These are phyloP conservation scores for Eucalyptus fibrosa DNA, from an alignment of 345 rosid species.

Conservation along the genomic window DNA sequence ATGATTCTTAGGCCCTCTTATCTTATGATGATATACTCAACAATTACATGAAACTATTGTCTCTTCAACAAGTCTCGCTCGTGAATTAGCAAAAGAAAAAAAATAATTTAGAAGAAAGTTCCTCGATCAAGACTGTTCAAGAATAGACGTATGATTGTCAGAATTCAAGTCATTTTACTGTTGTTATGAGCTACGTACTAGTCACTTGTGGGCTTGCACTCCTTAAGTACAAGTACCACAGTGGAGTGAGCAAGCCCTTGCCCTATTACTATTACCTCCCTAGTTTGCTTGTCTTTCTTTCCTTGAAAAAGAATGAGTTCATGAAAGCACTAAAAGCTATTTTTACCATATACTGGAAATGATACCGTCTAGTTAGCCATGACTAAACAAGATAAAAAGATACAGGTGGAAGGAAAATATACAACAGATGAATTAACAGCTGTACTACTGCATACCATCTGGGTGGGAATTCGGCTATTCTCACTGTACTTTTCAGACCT, in stretches of 20 bases:
- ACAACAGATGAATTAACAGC: background rate
- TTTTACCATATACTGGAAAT: background rate
- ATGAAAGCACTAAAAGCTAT: background rate
- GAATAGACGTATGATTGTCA: background rate
- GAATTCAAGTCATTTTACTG: background rate
- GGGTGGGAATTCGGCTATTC: conserved; percentile 73
- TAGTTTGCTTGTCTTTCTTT: background rate
- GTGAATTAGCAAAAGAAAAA: background rate
- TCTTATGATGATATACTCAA: background rate
- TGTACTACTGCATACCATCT: conserved; percentile 36
- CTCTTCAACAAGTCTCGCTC: background rate
- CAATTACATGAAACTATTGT: background rate
- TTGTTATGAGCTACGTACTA: background rate
- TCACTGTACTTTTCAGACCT: conserved; percentile 86
- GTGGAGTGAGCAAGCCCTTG: background rate
- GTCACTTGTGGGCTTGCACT: background rate
- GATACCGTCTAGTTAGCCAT: background rate
- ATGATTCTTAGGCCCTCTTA: background rate
- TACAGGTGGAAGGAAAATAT: background rate
- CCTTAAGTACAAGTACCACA: background rate
- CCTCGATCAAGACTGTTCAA: background rate
- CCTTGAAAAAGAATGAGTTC: background rate
- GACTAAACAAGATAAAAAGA: background rate
- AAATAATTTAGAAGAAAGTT: background rate
- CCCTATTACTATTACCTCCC: background rate